A percentile compares a stretch with the other conserved stretches of the same genome.
phyloP scores from a whole-genome alignment of 2,329 filamentous ascomycete genomes.

The Pseudodiploospora longispora region DNA sequence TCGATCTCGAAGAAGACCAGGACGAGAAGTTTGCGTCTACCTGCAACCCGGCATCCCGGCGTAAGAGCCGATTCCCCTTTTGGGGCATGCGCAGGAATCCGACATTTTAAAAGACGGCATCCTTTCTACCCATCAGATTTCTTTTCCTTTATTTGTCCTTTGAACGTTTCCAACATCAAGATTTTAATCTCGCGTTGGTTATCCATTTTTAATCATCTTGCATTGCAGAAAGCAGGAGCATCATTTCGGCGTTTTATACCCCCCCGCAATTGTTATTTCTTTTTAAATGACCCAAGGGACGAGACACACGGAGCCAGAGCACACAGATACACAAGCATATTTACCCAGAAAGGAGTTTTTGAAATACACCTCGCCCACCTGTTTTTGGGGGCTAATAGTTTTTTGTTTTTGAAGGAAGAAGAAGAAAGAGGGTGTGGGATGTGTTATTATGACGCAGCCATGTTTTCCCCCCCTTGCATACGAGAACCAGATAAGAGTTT shows the following conservation, averaged over 20 bases:
- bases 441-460: too few species aligned
- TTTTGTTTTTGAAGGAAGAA: too few species aligned
- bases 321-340: too few species aligned
- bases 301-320: too few species aligned
- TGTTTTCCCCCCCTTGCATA: too few species aligned
- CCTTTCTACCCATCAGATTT: background rate
- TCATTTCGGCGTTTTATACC: slow-evolving; percentile 29
- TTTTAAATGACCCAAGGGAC: too few species aligned
- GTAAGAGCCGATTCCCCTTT: slow-evolving; percentile 20
- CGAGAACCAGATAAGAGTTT: too few species aligned
- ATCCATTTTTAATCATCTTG: slow-evolving; percentile 5
- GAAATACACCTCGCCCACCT: too few species aligned
- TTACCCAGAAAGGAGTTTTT: too few species aligned
- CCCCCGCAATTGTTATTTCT: slow-evolving; percentile 7
- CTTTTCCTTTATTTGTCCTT: slow-evolving; percentile 2
- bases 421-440: too few species aligned
- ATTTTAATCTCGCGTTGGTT: slow-evolving; percentile 3
- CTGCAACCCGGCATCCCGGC: slow-evolving; percentile 8
- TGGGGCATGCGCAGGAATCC: slow-evolving; percentile 21
- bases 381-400: too few species aligned
- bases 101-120: slow-evolving; percentile 2
- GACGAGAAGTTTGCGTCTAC: slow-evolving; percentile 15
- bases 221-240: slow-evolving; percentile 19
- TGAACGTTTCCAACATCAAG: background rate
- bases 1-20: slow-evolving; percentile 44